Conservation (phyloP, 2,329 filamentous ascomycete species). For the Xenosphaeropsis pyriputrescens region DNA sequence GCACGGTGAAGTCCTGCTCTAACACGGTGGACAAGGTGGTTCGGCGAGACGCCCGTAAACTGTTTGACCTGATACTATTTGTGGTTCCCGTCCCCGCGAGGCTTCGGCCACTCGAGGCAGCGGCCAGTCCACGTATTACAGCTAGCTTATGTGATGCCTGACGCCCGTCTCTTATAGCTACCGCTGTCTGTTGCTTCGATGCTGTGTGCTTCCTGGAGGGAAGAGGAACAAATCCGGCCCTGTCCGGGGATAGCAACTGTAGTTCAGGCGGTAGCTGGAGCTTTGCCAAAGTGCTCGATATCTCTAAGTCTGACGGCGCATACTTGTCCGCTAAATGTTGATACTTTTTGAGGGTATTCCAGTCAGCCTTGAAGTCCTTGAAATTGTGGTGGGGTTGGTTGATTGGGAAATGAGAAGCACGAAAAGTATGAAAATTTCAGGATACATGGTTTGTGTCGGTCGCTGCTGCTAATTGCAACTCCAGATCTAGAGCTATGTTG, state of each 20-base stretch:
- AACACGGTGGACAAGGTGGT: slow-evolving; percentile 51
- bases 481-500: slow-evolving; percentile 68
- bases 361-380: slow-evolving; percentile 9
- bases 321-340: slow-evolving; percentile 54
- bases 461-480: slow-evolving; percentile 44
- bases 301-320: slow-evolving; percentile 48
- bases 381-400: slow-evolving; percentile 1
- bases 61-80: slow-evolving; percentile 21
- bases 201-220: slow-evolving; percentile 11
- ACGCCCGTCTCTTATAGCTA: slow-evolving; percentile 49
- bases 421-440: slow-evolving; percentile 21
- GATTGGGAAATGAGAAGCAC: slow-evolving; percentile 3
- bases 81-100: slow-evolving; percentile 6
- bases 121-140: slow-evolving; percentile 25
- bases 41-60: slow-evolving; percentile 18
- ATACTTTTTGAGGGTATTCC: slow-evolving; percentile 29
- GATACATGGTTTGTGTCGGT: slow-evolving; percentile 44
- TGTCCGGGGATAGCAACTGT: slow-evolving; percentile 11
- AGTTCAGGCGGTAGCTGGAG: slow-evolving; percentile 44
- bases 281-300: slow-evolving; percentile 51
- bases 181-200: slow-evolving; percentile 41
- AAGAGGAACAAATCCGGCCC: slow-evolving; percentile 15
- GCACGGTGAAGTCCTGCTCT: slow-evolving; percentile 83
- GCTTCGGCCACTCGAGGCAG: too few relatives aligned
- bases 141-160: slow-evolving; percentile 39